Evolutionary conservation across 2,329 filamentous ascomycete species (phyloP), one percentile per base, ranked within the genome.

Genomic region (Escovopsis sp.): DNA sequence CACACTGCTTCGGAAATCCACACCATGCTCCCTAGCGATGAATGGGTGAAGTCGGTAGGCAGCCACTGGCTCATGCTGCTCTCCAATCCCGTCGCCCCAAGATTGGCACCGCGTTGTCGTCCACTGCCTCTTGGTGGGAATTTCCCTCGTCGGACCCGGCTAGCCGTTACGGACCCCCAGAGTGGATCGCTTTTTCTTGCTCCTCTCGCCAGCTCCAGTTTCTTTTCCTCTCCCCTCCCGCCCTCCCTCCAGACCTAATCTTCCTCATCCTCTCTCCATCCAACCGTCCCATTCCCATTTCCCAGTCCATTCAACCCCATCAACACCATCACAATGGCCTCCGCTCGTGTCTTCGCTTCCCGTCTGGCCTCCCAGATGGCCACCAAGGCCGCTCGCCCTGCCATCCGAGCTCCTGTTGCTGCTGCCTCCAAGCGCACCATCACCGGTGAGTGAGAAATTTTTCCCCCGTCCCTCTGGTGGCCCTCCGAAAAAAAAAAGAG

Each of bases 321-420:
- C 42, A 68, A 65, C 20, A 20, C 70, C 70, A 68, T 78, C 74
- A 76, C 74, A 84, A 87, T 87, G 82, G 79, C 81, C 66, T 78
- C 81, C 66, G 70, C 76, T 65, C 81, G 82, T 70, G 74, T 85
- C 66, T 73, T 84, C 69, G 77, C 81, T 64, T 79, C 80, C 61
- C 78, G 82, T 67, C 74, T 86, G 72, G 79, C 81, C 67, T 73
- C 77, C 63, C 75, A 81, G 69, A 81, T 81, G 76, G 76, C 79
- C 64, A 68, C 72, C 69, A 84, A 82, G 78, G 79, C 78, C 67
- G 81, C 81, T 66, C 81, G 82, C 67, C 81, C 81, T 69, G 78
- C 78, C 65, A 65, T 79, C 61, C 79, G 79, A 59, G 69, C 71
- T 59, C 70, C 72, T 61, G 58, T 78, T 57, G 68, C 71, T 63